phyloP scores from a whole-genome alignment of 768 basidiomycete genomes.

The Coprinopsis cinerea region DNA sequence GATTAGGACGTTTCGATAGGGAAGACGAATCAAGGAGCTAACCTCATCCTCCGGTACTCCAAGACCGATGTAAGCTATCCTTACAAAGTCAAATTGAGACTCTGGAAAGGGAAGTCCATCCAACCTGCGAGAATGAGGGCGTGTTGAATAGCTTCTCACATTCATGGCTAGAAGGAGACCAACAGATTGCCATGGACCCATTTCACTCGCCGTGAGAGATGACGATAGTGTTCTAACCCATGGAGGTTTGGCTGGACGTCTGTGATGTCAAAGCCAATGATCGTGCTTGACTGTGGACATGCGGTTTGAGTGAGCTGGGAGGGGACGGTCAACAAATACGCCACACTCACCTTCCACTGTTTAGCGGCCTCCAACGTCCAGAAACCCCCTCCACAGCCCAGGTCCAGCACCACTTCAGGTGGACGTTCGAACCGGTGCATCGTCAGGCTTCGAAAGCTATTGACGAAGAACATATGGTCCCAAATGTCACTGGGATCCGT shows the following conservation, averaged over 20 bases:
- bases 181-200: slow-evolving; percentile 72
- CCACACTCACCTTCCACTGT: slow-evolving; percentile 50
- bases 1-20: slow-evolving; percentile 6
- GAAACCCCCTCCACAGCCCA: slow-evolving; percentile 67
- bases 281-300: slow-evolving; percentile 36
- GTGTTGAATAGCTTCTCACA: neutral
- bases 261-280: slow-evolving; percentile 57
- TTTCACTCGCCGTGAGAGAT: slow-evolving; percentile 43
- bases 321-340: neutral
- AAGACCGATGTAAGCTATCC: slow-evolving; percentile 57
- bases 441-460: slow-evolving; percentile 43
- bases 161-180: slow-evolving; percentile 16
- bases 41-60: slow-evolving; percentile 71
- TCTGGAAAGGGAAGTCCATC: slow-evolving; percentile 57
- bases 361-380: slow-evolving; percentile 70
- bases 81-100: slow-evolving; percentile 58
- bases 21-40: slow-evolving; percentile 1
- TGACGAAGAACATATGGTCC: slow-evolving; percentile 60
- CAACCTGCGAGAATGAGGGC: slow-evolving; percentile 34
- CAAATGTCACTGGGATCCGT: slow-evolving; percentile 53
- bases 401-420: slow-evolving; percentile 52
- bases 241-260: slow-evolving; percentile 48
- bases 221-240: slow-evolving; percentile 27
- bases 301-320: neutral
- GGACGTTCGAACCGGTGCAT: slow-evolving; percentile 46